Conservation (phyloP, 1,284 basidiomycete genomes). For the Leccinum pachyderme region DNA sequence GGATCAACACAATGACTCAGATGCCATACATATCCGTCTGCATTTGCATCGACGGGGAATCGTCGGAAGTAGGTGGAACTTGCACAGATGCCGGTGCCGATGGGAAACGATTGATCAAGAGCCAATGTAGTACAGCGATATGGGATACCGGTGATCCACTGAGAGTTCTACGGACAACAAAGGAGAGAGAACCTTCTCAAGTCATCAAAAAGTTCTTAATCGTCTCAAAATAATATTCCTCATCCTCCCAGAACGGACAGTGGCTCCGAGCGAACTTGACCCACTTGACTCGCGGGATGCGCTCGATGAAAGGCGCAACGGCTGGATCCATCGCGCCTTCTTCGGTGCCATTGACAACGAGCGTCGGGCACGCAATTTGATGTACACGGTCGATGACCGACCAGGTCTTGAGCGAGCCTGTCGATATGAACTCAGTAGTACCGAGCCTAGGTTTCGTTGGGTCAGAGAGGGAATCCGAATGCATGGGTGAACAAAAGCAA, state of each 20-base stretch:
- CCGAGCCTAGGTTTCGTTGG: constrained; percentile 30
- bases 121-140: neutral
- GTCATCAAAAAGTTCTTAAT: constrained; percentile 15
- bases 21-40: neutral
- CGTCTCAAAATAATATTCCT: constrained; percentile 23
- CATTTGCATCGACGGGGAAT: neutral
- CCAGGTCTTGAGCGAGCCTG: constrained; percentile 35
- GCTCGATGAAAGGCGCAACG: constrained; percentile 31
- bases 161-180: neutral
- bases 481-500: neutral
- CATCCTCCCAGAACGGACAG: constrained; percentile 32
- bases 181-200: neutral
- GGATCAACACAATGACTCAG: neutral
- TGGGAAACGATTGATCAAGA: neutral
- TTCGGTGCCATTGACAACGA: constrained; percentile 33
- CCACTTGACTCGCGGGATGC: constrained; percentile 34
- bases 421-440: constrained; percentile 29
- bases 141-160: neutral
- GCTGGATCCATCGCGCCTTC: constrained; percentile 31
- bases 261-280: constrained; percentile 34
- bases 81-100: neutral
- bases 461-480: neutral
- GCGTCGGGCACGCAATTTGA: constrained; percentile 31
- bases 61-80: neutral
- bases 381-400: constrained; percentile 30